These are phyloP conservation scores for Vachellia pachyceras DNA, from an alignment of 306 rosid genomes.

Conservation along the genomic window DNA sequence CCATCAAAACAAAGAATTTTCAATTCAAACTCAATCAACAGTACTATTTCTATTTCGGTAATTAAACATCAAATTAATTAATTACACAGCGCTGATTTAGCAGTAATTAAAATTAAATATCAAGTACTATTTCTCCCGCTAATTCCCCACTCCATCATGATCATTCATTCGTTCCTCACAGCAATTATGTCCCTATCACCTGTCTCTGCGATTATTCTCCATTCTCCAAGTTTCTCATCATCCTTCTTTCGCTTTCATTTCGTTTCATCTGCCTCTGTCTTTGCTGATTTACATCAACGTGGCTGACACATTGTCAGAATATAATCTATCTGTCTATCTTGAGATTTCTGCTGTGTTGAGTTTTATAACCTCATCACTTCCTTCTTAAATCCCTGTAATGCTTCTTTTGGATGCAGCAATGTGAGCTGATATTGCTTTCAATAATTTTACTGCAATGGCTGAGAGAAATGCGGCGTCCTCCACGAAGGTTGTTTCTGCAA, in stretches of 20 bases:
- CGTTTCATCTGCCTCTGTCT: not conserved
- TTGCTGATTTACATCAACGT: not conserved
- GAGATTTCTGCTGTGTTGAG: not conserved
- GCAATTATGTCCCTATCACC: not conserved
- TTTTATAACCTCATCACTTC: not conserved
- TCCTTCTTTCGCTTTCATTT: not conserved
- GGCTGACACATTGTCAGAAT: not conserved
- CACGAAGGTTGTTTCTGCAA: constrained; percentile 49
- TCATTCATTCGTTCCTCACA: not conserved
- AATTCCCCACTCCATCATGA: constrained; percentile 5
- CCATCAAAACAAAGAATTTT: too few relatives aligned
- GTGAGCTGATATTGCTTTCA: not conserved
- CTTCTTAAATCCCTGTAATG: constrained; percentile 18
- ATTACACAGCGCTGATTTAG: not conserved
- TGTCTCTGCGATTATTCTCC: not conserved
- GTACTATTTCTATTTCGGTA: too few relatives aligned
- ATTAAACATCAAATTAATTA: too few relatives aligned
- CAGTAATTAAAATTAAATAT: not conserved
- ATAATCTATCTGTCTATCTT: not conserved
- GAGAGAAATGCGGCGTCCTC: constrained; percentile 42
- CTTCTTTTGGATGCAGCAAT: constrained; percentile 24
- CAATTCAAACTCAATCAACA: too few relatives aligned
- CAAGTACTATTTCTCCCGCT: constrained; percentile 44
- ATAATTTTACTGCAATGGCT: constrained; percentile 18
- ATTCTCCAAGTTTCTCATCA: not conserved